Conservation (phyloP, 441 rosid genomes). For the Jatropha multifida region DNA sequence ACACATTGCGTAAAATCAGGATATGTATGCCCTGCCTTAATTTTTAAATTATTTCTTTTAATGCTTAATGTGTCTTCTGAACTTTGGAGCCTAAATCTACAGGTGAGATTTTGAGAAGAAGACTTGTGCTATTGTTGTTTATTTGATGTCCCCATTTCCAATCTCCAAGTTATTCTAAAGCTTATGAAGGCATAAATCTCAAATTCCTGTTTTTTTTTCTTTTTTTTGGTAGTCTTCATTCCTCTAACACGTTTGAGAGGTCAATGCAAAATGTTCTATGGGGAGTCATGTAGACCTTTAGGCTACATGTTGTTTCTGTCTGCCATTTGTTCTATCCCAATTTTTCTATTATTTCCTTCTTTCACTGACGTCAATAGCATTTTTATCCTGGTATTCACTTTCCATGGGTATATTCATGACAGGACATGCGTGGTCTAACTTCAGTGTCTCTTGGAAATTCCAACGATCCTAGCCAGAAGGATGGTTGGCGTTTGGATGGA, state of each 20-base stretch:
- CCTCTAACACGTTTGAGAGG: not conserved
- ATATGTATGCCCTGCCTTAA: not conserved
- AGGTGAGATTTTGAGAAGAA: not conserved
- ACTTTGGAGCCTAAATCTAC: not conserved
- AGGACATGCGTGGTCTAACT: conserved; percentile 73
- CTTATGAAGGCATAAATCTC: not conserved
- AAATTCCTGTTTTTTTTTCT: too few relatives aligned
- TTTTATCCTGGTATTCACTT: conserved; percentile 1
- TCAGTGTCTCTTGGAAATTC: conserved; percentile 53
- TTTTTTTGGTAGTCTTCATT: not conserved
- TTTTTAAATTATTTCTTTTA: not conserved
- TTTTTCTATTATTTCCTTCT: not conserved
- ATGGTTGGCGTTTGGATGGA: conserved; percentile 83
- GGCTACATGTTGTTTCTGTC: not conserved
- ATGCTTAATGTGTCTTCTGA: not conserved
- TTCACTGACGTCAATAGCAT: not conserved
- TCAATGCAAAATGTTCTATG: not conserved
- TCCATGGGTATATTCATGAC: conserved; percentile 18
- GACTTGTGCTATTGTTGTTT: not conserved
- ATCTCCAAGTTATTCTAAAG: not conserved
- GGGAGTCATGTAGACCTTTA: not conserved
- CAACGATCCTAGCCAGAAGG: conserved; percentile 62
- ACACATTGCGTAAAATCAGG: not conserved
- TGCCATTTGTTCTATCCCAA: not conserved
- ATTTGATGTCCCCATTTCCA: not conserved